Conservation (phyloP, 2,329 filamentous ascomycete species). For the Emmonsiellopsis sp. region DNA sequence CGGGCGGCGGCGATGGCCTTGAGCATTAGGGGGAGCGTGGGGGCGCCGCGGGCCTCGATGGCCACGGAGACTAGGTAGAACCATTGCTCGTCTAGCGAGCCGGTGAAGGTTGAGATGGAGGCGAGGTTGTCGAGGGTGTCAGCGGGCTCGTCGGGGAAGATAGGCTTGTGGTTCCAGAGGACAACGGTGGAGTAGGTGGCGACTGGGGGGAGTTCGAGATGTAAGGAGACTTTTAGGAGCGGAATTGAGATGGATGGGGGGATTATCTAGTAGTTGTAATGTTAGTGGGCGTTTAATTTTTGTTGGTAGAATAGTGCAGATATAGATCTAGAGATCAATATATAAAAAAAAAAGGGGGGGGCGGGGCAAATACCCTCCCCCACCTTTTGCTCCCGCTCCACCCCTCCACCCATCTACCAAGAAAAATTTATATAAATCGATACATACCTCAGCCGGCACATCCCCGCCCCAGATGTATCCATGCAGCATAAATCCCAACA, state of each 20-base stretch:
- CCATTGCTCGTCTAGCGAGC: conserved; percentile 94
- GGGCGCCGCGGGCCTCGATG: conserved; percentile 84
- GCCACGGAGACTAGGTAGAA: conserved; percentile 94
- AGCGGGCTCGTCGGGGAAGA: conserved; percentile 73
- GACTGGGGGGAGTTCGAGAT: conserved; percentile 79
- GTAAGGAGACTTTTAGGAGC: conserved; percentile 63
- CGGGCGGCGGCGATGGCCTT: conserved; percentile 74
- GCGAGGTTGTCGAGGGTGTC: conserved; percentile 81
- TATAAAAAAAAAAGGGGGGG: not conserved
- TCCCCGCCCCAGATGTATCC: conserved; percentile 85
- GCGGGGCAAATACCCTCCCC: too few species aligned
- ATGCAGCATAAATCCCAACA: conserved; percentile 72
- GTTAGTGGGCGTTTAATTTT: not conserved
- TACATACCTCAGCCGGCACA: conserved; percentile 56
- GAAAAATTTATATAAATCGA: conserved; percentile 3
- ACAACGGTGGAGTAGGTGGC: conserved; percentile 88
- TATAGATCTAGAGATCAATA: not conserved
- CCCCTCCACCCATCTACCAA: not conserved
- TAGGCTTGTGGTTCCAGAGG: conserved; percentile 93
- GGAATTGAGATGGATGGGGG: conserved; percentile 77
- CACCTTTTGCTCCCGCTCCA: too few species aligned
- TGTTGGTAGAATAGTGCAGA: not conserved
- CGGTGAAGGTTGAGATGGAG: conserved; percentile 83
- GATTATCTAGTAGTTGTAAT: conserved; percentile 41
- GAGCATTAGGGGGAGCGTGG: conserved; percentile 81